A percentile compares a stretch with the other conserved stretches of the same genome.
phyloP scores from a whole-genome alignment of 78 protist genomes.

The Diacronema lutheri region DNA sequence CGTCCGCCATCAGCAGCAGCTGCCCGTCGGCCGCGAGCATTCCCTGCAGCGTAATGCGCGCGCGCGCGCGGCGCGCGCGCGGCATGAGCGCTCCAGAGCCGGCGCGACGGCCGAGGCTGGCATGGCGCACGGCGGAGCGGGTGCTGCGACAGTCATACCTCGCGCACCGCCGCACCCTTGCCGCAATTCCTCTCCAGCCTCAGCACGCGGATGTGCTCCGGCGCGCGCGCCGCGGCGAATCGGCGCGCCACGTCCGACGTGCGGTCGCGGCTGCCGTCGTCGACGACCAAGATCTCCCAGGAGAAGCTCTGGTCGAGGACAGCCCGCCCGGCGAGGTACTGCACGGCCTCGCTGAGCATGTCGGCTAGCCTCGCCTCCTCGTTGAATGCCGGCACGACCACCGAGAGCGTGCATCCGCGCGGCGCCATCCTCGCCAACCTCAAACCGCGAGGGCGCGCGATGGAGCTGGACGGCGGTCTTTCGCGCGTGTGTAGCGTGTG shows the following conservation, averaged over 20 bases:
- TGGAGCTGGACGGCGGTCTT: too few species aligned
- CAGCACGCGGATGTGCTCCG: slow-evolving; percentile 49
- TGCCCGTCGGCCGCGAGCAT: slow-evolving; percentile 57
- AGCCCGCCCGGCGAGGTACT: slow-evolving; percentile 22
- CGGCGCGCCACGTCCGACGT: slow-evolving; percentile 40
- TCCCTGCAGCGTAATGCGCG: slow-evolving; percentile 34
- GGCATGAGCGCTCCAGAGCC: too few species aligned
- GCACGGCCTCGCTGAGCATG: slow-evolving; percentile 46
- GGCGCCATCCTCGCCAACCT: too few species aligned
- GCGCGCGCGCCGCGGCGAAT: slow-evolving; percentile 15
- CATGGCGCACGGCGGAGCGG: too few species aligned
- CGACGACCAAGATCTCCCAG: slow-evolving; percentile 68
- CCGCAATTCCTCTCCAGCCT: slow-evolving; percentile 60
- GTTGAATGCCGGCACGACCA: slow-evolving; percentile 70
- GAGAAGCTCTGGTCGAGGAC: slow-evolving; percentile 52
- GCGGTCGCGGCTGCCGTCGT: slow-evolving; percentile 68
- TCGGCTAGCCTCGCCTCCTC: slow-evolving; percentile 58
- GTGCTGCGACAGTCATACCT: slow-evolving; percentile 29
- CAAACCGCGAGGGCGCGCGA: too few species aligned
- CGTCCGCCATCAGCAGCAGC: slow-evolving; percentile 60
- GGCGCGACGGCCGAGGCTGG: too few species aligned
- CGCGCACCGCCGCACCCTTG: slow-evolving; percentile 72
- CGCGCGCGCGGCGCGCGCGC: too few species aligned
- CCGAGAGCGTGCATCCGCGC: background rate
- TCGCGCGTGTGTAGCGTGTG: background rate